phyloP scores from a whole-genome alignment of 2,329 filamentous ascomycete genomes.

The Daldinia eschscholtzii region DNA sequence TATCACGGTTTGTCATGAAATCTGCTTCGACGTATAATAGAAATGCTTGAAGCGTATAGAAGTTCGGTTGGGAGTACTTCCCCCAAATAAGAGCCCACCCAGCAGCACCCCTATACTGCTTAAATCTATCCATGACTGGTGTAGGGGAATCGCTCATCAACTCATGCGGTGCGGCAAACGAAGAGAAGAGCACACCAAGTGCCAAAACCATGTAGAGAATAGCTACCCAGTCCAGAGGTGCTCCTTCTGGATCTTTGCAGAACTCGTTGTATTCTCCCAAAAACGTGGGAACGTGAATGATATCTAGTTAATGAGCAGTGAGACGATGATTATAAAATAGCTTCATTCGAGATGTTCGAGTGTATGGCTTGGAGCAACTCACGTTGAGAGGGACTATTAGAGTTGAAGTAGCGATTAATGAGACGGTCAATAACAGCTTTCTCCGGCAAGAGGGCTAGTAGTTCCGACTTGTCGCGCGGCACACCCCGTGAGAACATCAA shows the following conservation, averaged over 20 bases:
- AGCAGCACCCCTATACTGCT: constrained; percentile 62
- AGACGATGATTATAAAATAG: neutral
- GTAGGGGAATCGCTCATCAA: constrained; percentile 57
- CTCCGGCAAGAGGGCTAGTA: constrained; percentile 63
- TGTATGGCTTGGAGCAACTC: constrained; percentile 39
- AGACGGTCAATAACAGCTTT: constrained; percentile 62
- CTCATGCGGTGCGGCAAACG: constrained; percentile 60
- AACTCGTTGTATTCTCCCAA: constrained; percentile 65
- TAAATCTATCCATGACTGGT: constrained; percentile 60
- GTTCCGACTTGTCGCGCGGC: constrained; percentile 59
- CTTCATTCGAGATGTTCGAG: neutral
- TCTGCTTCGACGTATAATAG: constrained; percentile 66
- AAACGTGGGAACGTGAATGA: constrained; percentile 67
- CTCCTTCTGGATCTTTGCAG: constrained; percentile 58
- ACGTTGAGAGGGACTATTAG: constrained; percentile 66
- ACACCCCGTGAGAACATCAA: constrained; percentile 58
- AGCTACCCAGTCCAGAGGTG: constrained; percentile 63
- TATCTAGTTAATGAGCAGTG: constrained; percentile 54
- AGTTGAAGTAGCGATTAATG: constrained; percentile 66
- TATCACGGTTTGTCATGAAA: constrained; percentile 64
- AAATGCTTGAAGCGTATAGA: constrained; percentile 63
- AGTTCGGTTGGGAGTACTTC: constrained; percentile 64
- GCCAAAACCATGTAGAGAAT: constrained; percentile 63
- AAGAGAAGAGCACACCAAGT: constrained; percentile 61
- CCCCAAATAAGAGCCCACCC: constrained; percentile 65